Evolutionary conservation across 176 grass and related monocot genomes (phyloP).

Genomic region (Phoenix roebelenii): DNA sequence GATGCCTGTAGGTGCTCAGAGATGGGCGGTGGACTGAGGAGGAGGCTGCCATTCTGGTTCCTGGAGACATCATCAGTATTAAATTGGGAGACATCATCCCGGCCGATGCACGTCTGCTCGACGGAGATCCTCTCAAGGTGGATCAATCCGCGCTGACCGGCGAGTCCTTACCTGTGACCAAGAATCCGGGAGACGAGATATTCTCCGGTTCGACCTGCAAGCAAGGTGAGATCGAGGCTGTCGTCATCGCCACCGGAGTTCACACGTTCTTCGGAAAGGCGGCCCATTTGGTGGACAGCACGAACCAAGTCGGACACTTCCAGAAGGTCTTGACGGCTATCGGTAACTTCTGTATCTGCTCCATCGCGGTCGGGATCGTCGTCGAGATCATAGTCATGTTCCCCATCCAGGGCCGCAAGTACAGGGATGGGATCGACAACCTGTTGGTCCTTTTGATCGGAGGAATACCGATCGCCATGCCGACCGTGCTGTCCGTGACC

Average conservation of each 20-base stretch:
- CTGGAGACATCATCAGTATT: conserved; percentile 88
- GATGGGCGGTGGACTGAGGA: conserved; percentile 89
- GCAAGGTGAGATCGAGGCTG: conserved; percentile 98
- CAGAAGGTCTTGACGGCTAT: conserved; percentile 90
- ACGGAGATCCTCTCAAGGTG: conserved; percentile 86
- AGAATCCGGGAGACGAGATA: conserved; percentile 79
- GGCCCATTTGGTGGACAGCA: conserved; percentile 96
- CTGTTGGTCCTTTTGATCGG: conserved; percentile 92
- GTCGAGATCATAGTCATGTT: conserved; percentile 99
- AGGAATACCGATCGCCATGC: conserved; percentile 97
- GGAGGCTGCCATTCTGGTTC: conserved; percentile 84
- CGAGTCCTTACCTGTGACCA: conserved; percentile 71
- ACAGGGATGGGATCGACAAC: conserved; percentile 72
- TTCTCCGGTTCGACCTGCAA: conserved; percentile 94
- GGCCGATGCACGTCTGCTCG: conserved; percentile 86
- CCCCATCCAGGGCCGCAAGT: conserved; percentile 74
- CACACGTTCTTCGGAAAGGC: conserved; percentile 99
- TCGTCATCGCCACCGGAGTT: conserved; percentile 96
- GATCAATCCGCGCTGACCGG: conserved; percentile 92
- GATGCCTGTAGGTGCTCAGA: conserved; percentile 57
- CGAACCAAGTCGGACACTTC: conserved; percentile 96
- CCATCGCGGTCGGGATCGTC: conserved; percentile 71
- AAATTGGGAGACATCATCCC: conserved; percentile 97
- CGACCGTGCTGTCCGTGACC: conserved; percentile 81
- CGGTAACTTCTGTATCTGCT: conserved; percentile 97